These are phyloP conservation scores for Entamoeba histolytica DNA, from an alignment of 208 protist species.

Conservation along the genomic window DNA sequence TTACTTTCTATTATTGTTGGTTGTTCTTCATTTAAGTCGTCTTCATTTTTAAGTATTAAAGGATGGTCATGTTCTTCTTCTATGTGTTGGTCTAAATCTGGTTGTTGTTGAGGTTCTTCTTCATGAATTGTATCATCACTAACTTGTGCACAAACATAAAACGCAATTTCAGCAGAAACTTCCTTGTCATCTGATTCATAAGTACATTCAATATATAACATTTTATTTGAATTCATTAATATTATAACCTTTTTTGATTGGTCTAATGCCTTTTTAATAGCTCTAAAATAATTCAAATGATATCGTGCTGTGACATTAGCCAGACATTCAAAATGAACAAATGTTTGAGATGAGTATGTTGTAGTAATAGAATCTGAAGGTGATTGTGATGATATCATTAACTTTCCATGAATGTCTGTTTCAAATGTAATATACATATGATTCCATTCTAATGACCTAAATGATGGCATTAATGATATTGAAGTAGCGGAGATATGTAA, in stretches of 20 bases:
- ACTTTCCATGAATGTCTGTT: neutral
- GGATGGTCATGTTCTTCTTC: too few species aligned
- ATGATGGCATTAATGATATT: neutral
- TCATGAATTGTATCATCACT: neutral
- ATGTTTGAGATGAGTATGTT: neutral
- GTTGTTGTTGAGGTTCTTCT: too few species aligned
- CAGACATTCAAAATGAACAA: neutral
- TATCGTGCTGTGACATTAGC: neutral
- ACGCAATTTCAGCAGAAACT: neutral
- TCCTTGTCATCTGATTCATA: neutral
- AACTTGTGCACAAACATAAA: neutral
- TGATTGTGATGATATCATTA: neutral
- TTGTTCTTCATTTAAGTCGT: too few species aligned
- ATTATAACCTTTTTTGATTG: neutral
- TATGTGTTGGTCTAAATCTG: too few species aligned
- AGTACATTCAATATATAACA: neutral
- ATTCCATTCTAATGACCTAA: neutral
- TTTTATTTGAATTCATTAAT: neutral
- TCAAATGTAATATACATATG: neutral
- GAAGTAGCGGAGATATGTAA: neutral
- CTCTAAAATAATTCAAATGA: neutral
- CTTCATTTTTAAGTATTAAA: too few species aligned
- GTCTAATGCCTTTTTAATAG: neutral
- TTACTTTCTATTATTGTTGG: too few species aligned
- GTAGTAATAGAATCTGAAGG: neutral